Evolutionary conservation across 192 early-diverging fungal species (phyloP), one percentile per base, ranked within the genome.

Genomic region (Lobosporangium transversale): DNA sequence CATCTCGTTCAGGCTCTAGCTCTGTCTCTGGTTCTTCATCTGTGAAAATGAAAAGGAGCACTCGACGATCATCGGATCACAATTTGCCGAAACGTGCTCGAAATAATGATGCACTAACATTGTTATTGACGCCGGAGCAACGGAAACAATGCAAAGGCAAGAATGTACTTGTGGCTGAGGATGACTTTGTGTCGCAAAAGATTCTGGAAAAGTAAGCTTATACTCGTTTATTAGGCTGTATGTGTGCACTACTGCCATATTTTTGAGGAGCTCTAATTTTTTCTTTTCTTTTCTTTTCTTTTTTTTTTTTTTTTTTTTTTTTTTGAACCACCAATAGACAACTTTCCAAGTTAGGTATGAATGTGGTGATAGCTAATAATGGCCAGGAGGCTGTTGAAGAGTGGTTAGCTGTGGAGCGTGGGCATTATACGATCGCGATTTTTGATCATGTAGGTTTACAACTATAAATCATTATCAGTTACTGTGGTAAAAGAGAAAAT

Each of bases 151-250:
- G 73, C n/a, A 48, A 33, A 2, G 73, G 73, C 0, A 32, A 65
- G 4, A 76, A 76, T 57, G 73, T 76, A 44, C 52, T 76, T 4
- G 73, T 76, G 4, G 73, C 73, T 0, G 73, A 76, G 23, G 73
- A 76, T 20, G 73, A 76, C 30, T 76, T 67, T 51, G 73, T 76
- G 17, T 76, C 73, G 30, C 73, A 76, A 45, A 67, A 67, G 73
- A 76, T 76, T 44, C 47, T 76, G 20, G 73, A 76, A 44, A 76
- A 76, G 73, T 71, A 63, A 53, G 69, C 29, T 5, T 15, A n/a
- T n/a, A n/a, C n/a, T n/a, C n/a, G n/a, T n/a, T n/a, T n/a, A n/a
- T n/a, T n/a, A n/a, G n/a, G n/a, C n/a, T n/a, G n/a, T n/a, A n/a
- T n/a, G n/a, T n/a, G n/a, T n/a, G n/a, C n/a, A n/a, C n/a, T n/a